Conservation (phyloP, 2,329 filamentous ascomycete genomes). For the Alternaria rosae region DNA sequence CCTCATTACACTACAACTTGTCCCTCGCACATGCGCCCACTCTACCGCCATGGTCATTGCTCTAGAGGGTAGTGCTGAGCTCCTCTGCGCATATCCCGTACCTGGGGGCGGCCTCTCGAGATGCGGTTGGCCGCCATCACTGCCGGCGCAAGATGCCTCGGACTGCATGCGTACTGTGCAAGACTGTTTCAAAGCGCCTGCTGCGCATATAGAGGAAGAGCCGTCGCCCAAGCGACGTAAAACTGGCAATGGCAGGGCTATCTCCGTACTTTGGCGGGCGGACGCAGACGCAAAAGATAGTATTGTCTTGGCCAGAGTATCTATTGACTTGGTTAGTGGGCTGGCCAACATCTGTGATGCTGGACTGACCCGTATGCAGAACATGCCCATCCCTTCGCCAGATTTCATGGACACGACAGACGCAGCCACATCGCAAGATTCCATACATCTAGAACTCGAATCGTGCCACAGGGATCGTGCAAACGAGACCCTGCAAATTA, state of each 20-base stretch:
- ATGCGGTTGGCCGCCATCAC: not conserved
- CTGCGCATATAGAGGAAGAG: slow-evolving; percentile 10
- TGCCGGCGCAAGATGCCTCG: slow-evolving; percentile 18
- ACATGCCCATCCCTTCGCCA: slow-evolving; percentile 1
- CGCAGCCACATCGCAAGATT: not conserved
- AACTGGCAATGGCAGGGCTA: slow-evolving; percentile 15
- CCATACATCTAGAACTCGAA: slow-evolving; percentile 33
- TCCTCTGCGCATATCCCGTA: slow-evolving; percentile 14
- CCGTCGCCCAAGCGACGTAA: slow-evolving; percentile 42
- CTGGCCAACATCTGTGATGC: not conserved
- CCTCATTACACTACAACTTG: slow-evolving; percentile 1
- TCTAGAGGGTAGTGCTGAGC: slow-evolving; percentile 25
- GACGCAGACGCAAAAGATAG: slow-evolving; percentile 29
- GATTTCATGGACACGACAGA: not conserved
- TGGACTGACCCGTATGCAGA: slow-evolving; percentile 15
- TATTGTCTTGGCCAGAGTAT: slow-evolving; percentile 38
- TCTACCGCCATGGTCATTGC: slow-evolving; percentile 23
- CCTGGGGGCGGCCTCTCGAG: not conserved
- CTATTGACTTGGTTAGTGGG: slow-evolving; percentile 36
- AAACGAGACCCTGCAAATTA: slow-evolving; percentile 20
- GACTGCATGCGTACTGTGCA: slow-evolving; percentile 20
- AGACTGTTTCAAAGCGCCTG: slow-evolving; percentile 23
- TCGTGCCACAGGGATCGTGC: slow-evolving; percentile 21
- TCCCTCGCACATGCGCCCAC: not conserved
- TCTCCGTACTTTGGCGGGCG: not conserved